phyloP scores from a whole-genome alignment of 768 basidiomycete species.

The Guyanaporus albipodus region DNA sequence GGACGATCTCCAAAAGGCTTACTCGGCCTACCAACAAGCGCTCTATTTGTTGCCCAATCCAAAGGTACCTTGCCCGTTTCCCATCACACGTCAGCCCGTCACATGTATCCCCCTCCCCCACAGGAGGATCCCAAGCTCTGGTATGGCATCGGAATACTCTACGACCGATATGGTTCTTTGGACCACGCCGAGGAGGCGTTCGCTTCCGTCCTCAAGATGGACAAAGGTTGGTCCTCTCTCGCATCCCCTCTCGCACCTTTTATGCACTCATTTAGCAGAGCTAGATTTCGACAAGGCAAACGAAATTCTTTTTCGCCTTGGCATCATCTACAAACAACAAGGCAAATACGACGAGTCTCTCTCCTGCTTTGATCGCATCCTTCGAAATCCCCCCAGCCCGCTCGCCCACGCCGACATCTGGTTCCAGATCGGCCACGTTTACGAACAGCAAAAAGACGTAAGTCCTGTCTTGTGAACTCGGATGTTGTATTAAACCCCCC shows the following conservation, averaged over 20 bases:
- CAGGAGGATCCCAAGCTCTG: constrained; percentile 96
- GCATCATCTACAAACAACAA: constrained; percentile 99
- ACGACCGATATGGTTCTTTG: constrained; percentile 96
- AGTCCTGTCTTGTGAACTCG: constrained; percentile 23
- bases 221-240: constrained; percentile 64
- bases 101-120: constrained; percentile 3
- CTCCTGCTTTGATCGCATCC: constrained; percentile 92
- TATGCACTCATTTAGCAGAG: constrained; percentile 31
- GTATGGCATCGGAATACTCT: constrained; percentile 99
- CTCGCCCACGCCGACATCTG: constrained; percentile 97
- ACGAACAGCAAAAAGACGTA: constrained; percentile 96
- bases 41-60: constrained; percentile 94
- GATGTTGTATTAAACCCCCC: constrained; percentile 12
- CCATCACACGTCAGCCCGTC: not conserved
- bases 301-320: constrained; percentile 95
- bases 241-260: not conserved
- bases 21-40: constrained; percentile 97
- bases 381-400: constrained; percentile 92
- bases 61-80: constrained; percentile 52
- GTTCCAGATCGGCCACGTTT: constrained; percentile 99
- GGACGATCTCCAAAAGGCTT: constrained; percentile 97
- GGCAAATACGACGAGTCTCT: constrained; percentile 88
- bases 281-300: constrained; percentile 97
- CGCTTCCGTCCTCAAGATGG: constrained; percentile 93
- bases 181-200: constrained; percentile 99